Evolutionary conservation across 2,329 filamentous ascomycete species (phyloP).

Genomic region (Coniosporium tulheliwenetii): DNA sequence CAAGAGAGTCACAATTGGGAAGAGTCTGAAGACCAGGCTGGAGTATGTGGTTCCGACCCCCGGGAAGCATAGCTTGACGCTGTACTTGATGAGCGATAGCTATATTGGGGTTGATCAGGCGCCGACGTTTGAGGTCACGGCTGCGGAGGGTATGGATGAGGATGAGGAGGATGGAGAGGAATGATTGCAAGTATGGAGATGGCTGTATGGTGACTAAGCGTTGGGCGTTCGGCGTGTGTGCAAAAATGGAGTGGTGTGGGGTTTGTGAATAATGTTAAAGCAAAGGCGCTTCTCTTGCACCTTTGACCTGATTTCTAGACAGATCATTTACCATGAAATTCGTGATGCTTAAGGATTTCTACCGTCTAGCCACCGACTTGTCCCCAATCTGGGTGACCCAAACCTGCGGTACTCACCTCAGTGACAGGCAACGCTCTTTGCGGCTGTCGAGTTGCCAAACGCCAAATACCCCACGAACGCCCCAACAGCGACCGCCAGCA

Average conservation of each 20-base stretch:
- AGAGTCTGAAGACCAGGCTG: constrained; percentile 60
- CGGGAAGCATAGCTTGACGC: constrained; percentile 73
- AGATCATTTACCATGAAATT: no score
- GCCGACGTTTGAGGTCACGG: constrained; percentile 70
- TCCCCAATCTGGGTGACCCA: background rate
- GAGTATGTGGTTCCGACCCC: constrained; percentile 78
- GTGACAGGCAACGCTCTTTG: constrained; percentile 86
- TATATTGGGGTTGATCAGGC: constrained; percentile 97
- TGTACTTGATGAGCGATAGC: constrained; percentile 93
- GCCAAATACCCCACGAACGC: constrained; percentile 77
- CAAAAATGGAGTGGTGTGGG: background rate
- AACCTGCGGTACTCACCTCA: constrained; percentile 23
- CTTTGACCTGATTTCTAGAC: no score
- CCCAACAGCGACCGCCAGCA: constrained; percentile 78
- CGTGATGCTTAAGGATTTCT: no score
- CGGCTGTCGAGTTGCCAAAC: constrained; percentile 58
- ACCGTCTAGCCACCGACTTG: no score
- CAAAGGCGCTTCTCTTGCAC: no score
- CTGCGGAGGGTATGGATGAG: constrained; percentile 87
- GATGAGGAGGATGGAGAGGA: constrained; percentile 68
- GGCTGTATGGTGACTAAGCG: background rate
- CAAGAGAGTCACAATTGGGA: constrained; percentile 80
- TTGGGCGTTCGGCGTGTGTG: background rate
- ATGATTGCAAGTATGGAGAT: constrained; percentile 12
- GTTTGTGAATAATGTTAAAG: no score